Base-by-base conservation (phyloP, 2,329 filamentous ascomycete genomes). In the Colletotrichum tanaceti region DNA sequence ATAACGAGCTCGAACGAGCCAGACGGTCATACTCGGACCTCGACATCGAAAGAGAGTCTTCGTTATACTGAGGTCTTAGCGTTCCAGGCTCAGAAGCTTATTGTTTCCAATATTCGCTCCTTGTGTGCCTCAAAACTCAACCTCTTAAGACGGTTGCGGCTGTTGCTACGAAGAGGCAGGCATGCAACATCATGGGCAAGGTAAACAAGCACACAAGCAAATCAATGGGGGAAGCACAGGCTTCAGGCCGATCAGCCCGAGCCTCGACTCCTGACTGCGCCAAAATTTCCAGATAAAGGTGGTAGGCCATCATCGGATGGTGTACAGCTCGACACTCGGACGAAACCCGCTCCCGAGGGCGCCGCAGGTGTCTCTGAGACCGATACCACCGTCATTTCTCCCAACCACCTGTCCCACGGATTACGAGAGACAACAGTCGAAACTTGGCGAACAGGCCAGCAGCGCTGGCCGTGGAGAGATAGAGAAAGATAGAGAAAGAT, bases 41-140 rank as follows among this genome's bases (percentile, higher is more conserved):
- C n/a, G 18, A 16, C 14, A 32, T 38, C 20, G 10, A 5, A 20
- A 6, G 55, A 5, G 13, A 47, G 18, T 22, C 22, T 24, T 35
- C 24, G 11, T 16, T 18, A 32, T 38, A 18, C 47, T 35, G n/a
- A 7, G 55, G 32, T 35, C 10, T 24, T 18, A 32, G 38, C 6
- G 43, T 59, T 44, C 28, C 43, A 59, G 32, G 9, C 57, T 10
- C 14, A 1, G 39, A 59, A 59, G 57, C 28, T 32, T 49, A 49
- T 47, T 35, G 38, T 10, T 1, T 24, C 44, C 43, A 59, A 49
- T 9, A 24, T 11, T 18, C n/a, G 6, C 5, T 20, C 10, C 20
- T 13, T n/a, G 50, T 54, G 52, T 35, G 32, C n/a, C 16, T 54
- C 20, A 38, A 53, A n/a, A 39, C 38, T 39, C 35, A 54, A 54